Evolutionary conservation across 140 eudicot species (phyloP).

Genomic region (Senecio squalidus): DNA sequence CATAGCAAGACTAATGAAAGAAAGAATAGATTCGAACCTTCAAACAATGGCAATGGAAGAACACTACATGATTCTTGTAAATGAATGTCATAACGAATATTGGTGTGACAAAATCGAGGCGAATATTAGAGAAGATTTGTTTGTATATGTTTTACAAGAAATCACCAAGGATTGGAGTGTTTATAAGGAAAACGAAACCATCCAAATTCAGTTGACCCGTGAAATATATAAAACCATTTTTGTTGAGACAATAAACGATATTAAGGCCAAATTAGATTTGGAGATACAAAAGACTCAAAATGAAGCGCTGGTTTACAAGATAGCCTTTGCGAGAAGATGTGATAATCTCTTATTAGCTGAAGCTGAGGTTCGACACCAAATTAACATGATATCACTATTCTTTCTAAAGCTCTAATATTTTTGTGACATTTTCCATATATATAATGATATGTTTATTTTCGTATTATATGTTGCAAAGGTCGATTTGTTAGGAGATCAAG

Average conservation of each 20-base stretch:
- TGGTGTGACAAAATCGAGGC: conserved; percentile 16
- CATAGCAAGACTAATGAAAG: conserved; percentile 31
- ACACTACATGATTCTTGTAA: conserved; percentile 30
- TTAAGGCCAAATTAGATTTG: background rate
- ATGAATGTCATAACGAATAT: conserved; percentile 25
- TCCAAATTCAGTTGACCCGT: conserved; percentile 7
- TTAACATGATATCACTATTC: background rate
- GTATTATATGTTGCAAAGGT: conserved; percentile 34
- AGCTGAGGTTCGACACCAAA: conserved; percentile 44
- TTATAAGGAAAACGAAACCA: background rate
- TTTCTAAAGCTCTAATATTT: background rate
- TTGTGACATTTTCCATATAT: background rate
- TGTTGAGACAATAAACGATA: conserved; percentile 15
- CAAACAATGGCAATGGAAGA: conserved; percentile 39
- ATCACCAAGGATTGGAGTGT: conserved; percentile 22
- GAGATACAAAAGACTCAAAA: conserved; percentile 17
- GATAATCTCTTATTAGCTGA: conserved; percentile 63
- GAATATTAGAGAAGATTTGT: conserved; percentile 21
- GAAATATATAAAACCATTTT: conserved; percentile 9
- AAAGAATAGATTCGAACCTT: conserved; percentile 13
- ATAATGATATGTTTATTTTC: background rate
- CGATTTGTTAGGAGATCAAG: conserved; percentile 81
- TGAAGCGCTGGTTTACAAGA: conserved; percentile 42
- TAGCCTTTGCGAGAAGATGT: conserved; percentile 55
- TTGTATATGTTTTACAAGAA: conserved; percentile 21